Evolutionary conservation across 2,329 filamentous ascomycete species (phyloP).

Genomic region (Aspergillus sp.): DNA sequence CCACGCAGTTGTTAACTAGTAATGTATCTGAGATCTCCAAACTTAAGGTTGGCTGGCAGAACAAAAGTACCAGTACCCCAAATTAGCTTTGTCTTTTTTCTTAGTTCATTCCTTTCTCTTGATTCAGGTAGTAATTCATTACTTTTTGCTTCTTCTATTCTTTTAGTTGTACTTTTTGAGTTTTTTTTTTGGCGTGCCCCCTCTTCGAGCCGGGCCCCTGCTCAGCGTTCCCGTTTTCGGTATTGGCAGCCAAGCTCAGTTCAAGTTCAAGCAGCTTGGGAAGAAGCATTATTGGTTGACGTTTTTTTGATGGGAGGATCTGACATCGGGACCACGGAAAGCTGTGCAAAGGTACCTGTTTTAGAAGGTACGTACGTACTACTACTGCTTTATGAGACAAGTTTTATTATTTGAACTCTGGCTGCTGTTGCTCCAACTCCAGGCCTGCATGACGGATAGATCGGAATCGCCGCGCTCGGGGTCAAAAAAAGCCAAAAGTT

Average conservation of each 20-base stretch:
- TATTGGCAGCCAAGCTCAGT: neutral
- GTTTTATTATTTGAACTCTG: neutral
- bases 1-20: too few species aligned
- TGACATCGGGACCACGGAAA: slow-evolving; percentile 2
- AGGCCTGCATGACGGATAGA: neutral
- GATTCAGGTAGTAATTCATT: too few species aligned
- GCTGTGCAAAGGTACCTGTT: neutral
- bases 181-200: neutral
- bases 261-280: neutral
- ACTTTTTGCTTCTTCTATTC: too few species aligned
- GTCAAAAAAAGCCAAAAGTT: neutral
- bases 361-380: neutral
- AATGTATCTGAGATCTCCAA: too few species aligned
- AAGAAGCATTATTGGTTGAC: neutral
- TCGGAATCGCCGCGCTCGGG: neutral
- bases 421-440: neutral
- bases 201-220: neutral
- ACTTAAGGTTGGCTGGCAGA: neutral
- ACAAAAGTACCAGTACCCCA: slow-evolving; percentile 1
- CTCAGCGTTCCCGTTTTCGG: neutral
- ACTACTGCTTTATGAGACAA: too few species aligned
- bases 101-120: too few species aligned
- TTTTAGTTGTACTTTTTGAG: neutral
- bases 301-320: neutral
- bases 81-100: neutral